These are phyloP conservation scores for Streptanthus diversifolius DNA, from an alignment of 345 rosid species.

Conservation along the genomic window DNA sequence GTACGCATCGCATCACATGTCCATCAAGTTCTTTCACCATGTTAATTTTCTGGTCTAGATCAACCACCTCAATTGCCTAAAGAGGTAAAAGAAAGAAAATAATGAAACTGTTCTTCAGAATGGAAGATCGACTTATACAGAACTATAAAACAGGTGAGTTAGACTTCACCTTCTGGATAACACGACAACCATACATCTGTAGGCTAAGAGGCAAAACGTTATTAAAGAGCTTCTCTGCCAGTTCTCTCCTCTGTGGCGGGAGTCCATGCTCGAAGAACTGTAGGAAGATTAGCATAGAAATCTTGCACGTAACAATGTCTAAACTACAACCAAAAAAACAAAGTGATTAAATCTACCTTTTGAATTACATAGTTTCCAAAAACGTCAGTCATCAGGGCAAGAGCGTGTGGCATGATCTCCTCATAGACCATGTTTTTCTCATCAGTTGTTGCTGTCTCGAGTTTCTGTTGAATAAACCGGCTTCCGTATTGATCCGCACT, in stretches of 20 bases:
- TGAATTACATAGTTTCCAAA: constrained; percentile 96
- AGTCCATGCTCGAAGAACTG: constrained; percentile 99
- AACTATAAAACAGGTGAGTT: not conserved
- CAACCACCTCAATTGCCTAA: constrained; percentile 92
- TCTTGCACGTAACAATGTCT: not conserved
- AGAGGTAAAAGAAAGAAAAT: not conserved
- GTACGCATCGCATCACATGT: constrained; percentile 88
- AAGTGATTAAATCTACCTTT: constrained; percentile 47
- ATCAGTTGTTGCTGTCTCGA: constrained; percentile 79
- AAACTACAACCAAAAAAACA: not conserved
- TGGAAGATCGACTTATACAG: not conserved
- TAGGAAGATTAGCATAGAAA: not conserved
- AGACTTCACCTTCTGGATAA: constrained; percentile 76
- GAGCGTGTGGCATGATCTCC: constrained; percentile 85
- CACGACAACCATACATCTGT: constrained; percentile 99
- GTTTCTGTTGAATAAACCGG: constrained; percentile 94
- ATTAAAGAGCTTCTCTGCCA: constrained; percentile 73
- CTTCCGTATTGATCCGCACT: constrained; percentile 93
- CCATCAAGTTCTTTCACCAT: constrained; percentile 96
- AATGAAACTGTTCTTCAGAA: not conserved
- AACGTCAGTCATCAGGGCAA: constrained; percentile 88
- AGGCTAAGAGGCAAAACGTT: constrained; percentile 86
- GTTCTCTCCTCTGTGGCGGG: constrained; percentile 72
- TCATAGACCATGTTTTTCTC: constrained; percentile 85
- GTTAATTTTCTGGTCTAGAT: constrained; percentile 77